Percentiles rank a stretch among this genome's conserved stretches.
phyloP scores from a whole-genome alignment of 257 asterid species.

The Solanum ossicruentum region DNA sequence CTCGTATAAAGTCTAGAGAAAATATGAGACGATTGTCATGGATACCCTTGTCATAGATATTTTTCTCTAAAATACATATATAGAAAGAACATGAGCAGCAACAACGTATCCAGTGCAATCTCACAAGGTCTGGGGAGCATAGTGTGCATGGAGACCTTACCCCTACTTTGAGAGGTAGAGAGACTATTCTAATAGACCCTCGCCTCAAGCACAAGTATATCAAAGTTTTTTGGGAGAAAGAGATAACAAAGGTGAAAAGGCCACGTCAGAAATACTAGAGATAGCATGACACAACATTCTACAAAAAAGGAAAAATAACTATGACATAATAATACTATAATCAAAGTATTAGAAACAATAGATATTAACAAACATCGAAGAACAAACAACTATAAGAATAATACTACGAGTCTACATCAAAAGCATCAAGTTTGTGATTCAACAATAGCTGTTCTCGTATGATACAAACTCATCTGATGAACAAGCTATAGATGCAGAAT shows the following conservation, averaged over 20 bases:
- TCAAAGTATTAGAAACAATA: too few relatives aligned
- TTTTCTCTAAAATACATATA: background rate
- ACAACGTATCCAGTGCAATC: background rate
- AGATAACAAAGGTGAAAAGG: background rate
- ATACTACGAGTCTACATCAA: background rate
- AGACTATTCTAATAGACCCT: background rate
- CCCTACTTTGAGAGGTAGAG: background rate
- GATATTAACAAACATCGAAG: background rate
- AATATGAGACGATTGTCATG: background rate
- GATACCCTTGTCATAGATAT: too few relatives aligned
- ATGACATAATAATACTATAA: background rate
- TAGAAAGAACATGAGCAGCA: background rate
- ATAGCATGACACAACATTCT: background rate
- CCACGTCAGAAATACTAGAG: background rate
- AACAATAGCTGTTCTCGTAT: background rate
- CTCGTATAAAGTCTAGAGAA: background rate
- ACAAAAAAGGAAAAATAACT: too few relatives aligned
- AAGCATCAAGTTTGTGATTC: background rate
- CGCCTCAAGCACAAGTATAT: background rate
- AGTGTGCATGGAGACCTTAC: too few relatives aligned
- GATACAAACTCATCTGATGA: background rate
- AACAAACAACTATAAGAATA: background rate
- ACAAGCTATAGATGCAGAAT: background rate
- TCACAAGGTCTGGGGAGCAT: too few relatives aligned
- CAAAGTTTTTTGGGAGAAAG: background rate